Conservation (phyloP, 2,329 filamentous ascomycete species). For the Graphiopsis chlorocephala region DNA sequence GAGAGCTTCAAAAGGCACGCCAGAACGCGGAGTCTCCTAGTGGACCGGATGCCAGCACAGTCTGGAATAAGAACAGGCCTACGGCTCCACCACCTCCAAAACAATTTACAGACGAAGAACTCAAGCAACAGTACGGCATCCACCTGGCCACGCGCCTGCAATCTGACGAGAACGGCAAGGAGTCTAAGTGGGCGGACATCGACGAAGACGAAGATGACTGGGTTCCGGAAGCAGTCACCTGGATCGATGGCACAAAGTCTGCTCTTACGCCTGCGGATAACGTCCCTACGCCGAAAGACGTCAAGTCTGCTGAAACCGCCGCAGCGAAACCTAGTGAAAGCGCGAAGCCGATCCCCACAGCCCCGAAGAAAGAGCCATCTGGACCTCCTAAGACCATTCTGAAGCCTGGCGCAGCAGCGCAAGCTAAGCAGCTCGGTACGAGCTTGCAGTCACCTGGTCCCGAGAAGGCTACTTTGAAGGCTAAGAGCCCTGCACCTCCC, state of each 20-base stretch:
- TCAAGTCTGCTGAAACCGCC: constrained; percentile 22
- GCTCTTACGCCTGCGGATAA: constrained; percentile 60
- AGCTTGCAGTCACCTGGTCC: constrained; percentile 33
- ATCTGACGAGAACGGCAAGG: constrained; percentile 69
- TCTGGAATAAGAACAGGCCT: constrained; percentile 87
- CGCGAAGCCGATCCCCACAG: constrained; percentile 28
- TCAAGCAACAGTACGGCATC: constrained; percentile 80
- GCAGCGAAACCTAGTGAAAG: constrained; percentile 28
- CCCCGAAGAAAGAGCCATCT: constrained; percentile 34
- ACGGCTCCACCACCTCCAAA: constrained; percentile 68
- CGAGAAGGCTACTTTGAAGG: constrained; percentile 66
- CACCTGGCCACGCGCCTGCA: constrained; percentile 78
- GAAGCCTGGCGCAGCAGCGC: constrained; percentile 44
- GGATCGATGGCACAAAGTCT: constrained; percentile 84
- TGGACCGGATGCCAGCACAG: constrained; percentile 68
- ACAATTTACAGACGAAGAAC: constrained; percentile 81
- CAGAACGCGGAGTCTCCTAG: constrained; percentile 34
- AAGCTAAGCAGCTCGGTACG: constrained; percentile 34
- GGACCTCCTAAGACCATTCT: constrained; percentile 48
- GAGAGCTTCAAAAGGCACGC: constrained; percentile 40
- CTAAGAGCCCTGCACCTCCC: constrained; percentile 69
- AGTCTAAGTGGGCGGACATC: constrained; percentile 85
- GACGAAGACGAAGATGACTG: constrained; percentile 87
- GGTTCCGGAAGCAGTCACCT: constrained; percentile 80
- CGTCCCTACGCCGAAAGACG: constrained; percentile 20